These are phyloP conservation scores for Saturnispora ahearnii DNA, from an alignment of 805 yeast genomes.

Conservation along the genomic window DNA sequence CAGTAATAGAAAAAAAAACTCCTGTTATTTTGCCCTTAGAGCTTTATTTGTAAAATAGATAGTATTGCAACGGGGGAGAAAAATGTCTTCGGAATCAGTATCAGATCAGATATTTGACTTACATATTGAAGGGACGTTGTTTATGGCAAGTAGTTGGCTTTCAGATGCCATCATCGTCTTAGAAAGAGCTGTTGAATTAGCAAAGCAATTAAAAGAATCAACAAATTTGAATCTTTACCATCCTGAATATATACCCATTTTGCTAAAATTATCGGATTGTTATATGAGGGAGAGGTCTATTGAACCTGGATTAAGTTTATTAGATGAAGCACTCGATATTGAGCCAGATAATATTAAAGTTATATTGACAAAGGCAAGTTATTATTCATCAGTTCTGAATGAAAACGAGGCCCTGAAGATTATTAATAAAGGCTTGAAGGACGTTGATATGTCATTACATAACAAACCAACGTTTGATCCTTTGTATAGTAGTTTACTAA, in stretches of 20 bases:
- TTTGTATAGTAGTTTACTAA: not conserved
- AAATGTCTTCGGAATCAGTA: not conserved
- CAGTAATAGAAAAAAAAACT: not conserved
- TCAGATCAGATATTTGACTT: constrained; percentile 4
- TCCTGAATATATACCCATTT: not conserved
- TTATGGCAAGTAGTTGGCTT: constrained; percentile 7
- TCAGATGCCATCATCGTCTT: constrained; percentile 5
- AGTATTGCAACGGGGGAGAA: not conserved
- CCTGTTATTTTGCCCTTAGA: not conserved
- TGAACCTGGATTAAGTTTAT: not conserved
- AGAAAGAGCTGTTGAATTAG: constrained; percentile 1
- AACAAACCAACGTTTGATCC: not conserved
- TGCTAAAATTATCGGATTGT: constrained; percentile 5
- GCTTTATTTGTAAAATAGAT: not conserved
- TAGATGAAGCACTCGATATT: constrained; percentile 1
- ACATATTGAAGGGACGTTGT: constrained; percentile 4
- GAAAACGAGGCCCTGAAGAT: constrained; percentile 10
- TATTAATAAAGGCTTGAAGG: not conserved
- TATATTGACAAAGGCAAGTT: constrained; percentile 2
- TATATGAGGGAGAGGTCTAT: not conserved
- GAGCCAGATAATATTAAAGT: constrained; percentile 8
- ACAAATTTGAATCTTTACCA: not conserved
- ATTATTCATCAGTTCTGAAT: constrained; percentile 4
- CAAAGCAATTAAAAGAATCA: not conserved
- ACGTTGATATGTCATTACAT: not conserved